Conservation (phyloP, 345 rosid species). For the Citrus medica region DNA sequence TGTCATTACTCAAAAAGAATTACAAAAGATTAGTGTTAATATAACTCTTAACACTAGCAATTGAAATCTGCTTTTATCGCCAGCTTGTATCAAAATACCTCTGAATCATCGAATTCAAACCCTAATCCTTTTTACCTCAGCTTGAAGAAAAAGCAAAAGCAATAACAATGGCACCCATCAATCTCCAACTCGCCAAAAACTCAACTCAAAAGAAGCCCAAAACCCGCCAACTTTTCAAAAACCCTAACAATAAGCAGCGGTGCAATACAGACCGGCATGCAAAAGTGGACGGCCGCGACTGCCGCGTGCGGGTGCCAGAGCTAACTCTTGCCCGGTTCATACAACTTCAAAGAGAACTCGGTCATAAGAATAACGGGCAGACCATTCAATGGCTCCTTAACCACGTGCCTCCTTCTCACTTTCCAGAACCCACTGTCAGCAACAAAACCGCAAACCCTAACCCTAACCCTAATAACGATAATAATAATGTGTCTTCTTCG, state of each 20-base stretch:
- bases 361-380: conserved; percentile 23
- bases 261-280: conserved; percentile 22
- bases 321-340: conserved; percentile 22
- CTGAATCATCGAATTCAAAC: too few relatives aligned
- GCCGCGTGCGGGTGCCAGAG: conserved; percentile 15
- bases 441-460: not conserved
- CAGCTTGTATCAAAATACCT: too few relatives aligned
- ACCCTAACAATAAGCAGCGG: not conserved
- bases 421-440: not conserved
- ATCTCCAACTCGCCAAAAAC: not conserved
- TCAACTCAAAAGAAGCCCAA: not conserved
- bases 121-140: too few relatives aligned
- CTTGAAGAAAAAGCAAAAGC: not conserved
- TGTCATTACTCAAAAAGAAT: too few relatives aligned
- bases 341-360: conserved; percentile 25
- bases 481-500: not conserved
- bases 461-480: not conserved
- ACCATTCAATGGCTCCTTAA: conserved; percentile 38
- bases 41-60: not conserved
- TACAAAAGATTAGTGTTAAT: too few relatives aligned
- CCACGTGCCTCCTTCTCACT: conserved; percentile 11
- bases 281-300: conserved; percentile 25
- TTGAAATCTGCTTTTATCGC: too few relatives aligned
- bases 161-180: not conserved
- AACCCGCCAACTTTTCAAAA: not conserved